Percentiles rank a stretch among this genome's conserved stretches.
phyloP scores from a whole-genome alignment of 2,329 filamentous ascomycete genomes.

The Paramyrothecium sp. region DNA sequence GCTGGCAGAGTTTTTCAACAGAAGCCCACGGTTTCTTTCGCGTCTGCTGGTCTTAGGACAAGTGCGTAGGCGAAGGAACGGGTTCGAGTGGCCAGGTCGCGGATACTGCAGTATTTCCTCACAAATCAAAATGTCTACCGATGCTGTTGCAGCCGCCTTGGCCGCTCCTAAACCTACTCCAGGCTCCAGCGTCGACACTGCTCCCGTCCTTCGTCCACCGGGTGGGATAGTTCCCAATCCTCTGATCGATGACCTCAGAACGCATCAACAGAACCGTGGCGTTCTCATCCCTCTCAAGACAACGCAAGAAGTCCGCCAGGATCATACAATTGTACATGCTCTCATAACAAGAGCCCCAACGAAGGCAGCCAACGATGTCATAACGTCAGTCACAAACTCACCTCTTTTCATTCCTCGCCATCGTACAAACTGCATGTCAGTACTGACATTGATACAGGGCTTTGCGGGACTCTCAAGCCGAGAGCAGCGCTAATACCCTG shows the following conservation, averaged over 20 bases:
- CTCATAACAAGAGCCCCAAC: constrained; percentile 72
- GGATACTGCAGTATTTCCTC: too few relatives aligned
- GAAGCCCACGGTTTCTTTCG: too few relatives aligned
- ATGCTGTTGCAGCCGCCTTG: not conserved
- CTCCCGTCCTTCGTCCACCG: constrained; percentile 1
- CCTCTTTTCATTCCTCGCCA: constrained; percentile 3
- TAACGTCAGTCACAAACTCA: constrained; percentile 56
- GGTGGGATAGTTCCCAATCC: constrained; percentile 29
- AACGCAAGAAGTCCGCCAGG: constrained; percentile 59
- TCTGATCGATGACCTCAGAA: constrained; percentile 33
- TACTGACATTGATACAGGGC: constrained; percentile 38
- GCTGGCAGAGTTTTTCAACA: too few relatives aligned
- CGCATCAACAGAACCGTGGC: constrained; percentile 37
- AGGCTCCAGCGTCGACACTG: constrained; percentile 7
- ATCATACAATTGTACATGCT: constrained; percentile 58
- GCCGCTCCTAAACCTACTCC: not conserved
- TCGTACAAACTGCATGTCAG: not conserved
- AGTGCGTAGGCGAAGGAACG: too few relatives aligned
- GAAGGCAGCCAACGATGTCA: constrained; percentile 68
- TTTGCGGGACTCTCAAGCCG: constrained; percentile 54
- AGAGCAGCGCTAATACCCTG: constrained; percentile 62
- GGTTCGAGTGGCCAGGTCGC: not conserved
- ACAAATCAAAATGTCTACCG: not conserved
- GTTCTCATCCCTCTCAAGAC: constrained; percentile 64
- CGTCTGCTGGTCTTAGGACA: too few relatives aligned